Base-by-base conservation (phyloP, 139 green algal genomes). In the Ettlia oleoabundans region DNA sequence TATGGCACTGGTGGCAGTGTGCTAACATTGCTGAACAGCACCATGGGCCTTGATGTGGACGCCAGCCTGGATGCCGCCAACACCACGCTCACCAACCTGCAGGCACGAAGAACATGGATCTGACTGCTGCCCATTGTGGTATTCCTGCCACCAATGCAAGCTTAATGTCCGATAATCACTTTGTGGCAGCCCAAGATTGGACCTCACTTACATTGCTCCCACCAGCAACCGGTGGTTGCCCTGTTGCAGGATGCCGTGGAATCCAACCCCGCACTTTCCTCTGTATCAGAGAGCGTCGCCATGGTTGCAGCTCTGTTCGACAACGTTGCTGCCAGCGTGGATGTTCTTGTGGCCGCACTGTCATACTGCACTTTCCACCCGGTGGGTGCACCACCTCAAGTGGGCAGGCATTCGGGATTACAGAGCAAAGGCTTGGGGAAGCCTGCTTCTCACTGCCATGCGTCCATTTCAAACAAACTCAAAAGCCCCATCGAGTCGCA, bases 361-460 rank as follows among this genome's bases (percentile, higher is more conserved):
- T 40, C 22, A 26, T 80, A 80, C 73, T 26, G n/a, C 1, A 22
- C 53, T 35, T 80, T 80, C 73, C 73, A 80, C 37, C 73, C 73
- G 73, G 73, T 80, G 73, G 2, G n/a, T n/a, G n/a, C n/a, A n/a
- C n/a, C n/a, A n/a, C n/a, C n/a, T n/a, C n/a, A n/a, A n/a, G n/a
- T n/a, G n/a, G n/a, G n/a, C n/a, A n/a, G 69, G 41, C 2, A 4
- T 32, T 32, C 61, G 61, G 61, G 24, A 3, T n/a, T n/a, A n/a
- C n/a, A n/a, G n/a, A n/a, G n/a, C n/a, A n/a, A n/a, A n/a, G n/a
- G n/a, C n/a, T n/a, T n/a, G n/a, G n/a, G n/a, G n/a, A n/a, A n/a
- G n/a, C n/a, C n/a, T n/a, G n/a, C n/a, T n/a, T n/a, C n/a, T n/a
- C n/a, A n/a, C n/a, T n/a, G n/a, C n/a, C n/a, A n/a, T n/a, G n/a